Base-by-base conservation (phyloP, 2,329 filamentous ascomycete genomes). In the Paracorniculantispora psalliotae region DNA sequence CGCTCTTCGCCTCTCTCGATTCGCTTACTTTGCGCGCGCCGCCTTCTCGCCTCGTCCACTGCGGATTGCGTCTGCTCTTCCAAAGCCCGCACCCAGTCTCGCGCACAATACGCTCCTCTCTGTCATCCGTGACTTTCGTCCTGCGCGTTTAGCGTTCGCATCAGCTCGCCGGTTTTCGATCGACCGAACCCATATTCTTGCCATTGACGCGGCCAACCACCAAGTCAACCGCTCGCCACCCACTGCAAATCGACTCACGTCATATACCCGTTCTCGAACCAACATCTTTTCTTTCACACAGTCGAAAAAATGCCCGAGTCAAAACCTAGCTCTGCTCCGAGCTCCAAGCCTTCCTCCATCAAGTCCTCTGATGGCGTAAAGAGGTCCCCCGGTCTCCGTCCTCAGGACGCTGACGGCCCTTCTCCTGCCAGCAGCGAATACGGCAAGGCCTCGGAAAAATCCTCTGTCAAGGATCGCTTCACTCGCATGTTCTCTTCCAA, bases 401-500 rank as follows among this genome's bases (percentile, higher is more conserved):
- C 73, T 21, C 73, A 77, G 57, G 77, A 79, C 63, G 76, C 54
- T n/a, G 61, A 63, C 13, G 59, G 53, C 46, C 19, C 21, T 35
- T 62, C 62, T 13, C 60, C 62, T 21, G 39, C 56, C 19, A 33
- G 54, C 35, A 54, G 60, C 33, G 54, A 59, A 19, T 53, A 44
- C 23, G 55, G 49, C 51, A 65, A 66, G 61, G 61, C 65, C n/a
- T 65, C 73, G 59, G 83, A 86, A 66, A 85, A 83, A 69, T 70
- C 79, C 2, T 84, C 83, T 15, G 83, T 87, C 72, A 87, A 86
- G 69, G 83, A 85, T 68, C 81, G 83, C 49, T 70, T 87, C 59
- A 82, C 83, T 43, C 81, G 84, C 75, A 87, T 87, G 80, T 87
- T 87, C 72, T 84, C 80, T 57, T 79, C 77, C 63, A 85, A 82